These are phyloP conservation scores for Phlebiopsis flavidoalba DNA, from an alignment of 768 basidiomycete species.

Conservation along the genomic window DNA sequence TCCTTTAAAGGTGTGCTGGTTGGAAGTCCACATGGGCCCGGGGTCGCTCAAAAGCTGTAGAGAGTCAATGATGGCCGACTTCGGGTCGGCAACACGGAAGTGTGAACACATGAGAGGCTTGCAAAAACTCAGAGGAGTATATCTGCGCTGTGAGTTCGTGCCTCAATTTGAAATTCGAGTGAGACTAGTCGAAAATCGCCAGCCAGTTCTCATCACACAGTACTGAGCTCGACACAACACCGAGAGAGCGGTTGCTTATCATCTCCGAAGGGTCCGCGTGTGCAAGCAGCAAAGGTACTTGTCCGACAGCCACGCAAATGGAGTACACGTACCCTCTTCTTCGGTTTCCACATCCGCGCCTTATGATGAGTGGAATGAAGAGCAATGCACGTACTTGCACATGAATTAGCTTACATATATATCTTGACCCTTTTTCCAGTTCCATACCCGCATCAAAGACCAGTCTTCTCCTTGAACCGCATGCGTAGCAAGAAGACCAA, in stretches of 20 bases:
- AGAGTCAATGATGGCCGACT: not conserved
- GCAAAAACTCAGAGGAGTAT: not conserved
- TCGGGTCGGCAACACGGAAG: not conserved
- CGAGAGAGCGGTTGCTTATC: not conserved
- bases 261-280: not conserved
- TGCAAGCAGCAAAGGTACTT: conserved; percentile 4
- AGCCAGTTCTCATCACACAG: not conserved
- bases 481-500: conserved; percentile 2
- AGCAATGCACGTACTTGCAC: too few relatives aligned
- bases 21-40: not conserved
- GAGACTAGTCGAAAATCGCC: too few relatives aligned
- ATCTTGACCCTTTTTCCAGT: conserved; percentile 5
- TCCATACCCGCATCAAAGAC: conserved; percentile 1
- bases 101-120: not conserved
- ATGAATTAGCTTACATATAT: conserved; percentile 1
- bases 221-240: not conserved
- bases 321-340: not conserved
- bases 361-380: not conserved
- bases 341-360: not conserved
- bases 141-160: not conserved
- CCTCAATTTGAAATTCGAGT: too few relatives aligned
- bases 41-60: not conserved
- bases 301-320: conserved; percentile 2
- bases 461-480: not conserved
- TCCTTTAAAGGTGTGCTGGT: not conserved